Evolutionary conservation across 345 rosid species (phyloP), one percentile per base, ranked within the genome.

Genomic region (Ceriops tagal): DNA sequence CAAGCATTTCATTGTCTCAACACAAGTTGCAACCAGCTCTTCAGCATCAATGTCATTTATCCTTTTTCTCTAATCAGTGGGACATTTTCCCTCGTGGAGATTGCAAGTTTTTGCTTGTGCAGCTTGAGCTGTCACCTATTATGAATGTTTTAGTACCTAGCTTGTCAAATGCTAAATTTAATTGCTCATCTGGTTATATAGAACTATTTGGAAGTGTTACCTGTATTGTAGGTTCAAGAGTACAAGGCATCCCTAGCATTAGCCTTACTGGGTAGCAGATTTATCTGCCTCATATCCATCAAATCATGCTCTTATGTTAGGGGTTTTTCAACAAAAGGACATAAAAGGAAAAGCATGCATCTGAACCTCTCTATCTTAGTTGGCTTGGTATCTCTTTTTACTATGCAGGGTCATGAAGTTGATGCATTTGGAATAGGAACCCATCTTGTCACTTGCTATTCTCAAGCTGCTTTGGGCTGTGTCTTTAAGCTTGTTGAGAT

Each of bases 401-500:
- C 47, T 39, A 13, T 56, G 24, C 75, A 95, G 98, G 98, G 99
- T 75, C 97, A 88, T 82, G 97, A 95, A 73, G 90, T 92, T 18
- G 92, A 95, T 84, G 84, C 97, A 19, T 95, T 72, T 78, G 99
- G 99, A 20, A 90, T 90, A 58, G 99, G 97, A 74, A 95, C 99
- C 61, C 74, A 92, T 80, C 82, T 95, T 68, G 99, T 95, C 61
- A 92, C 98, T 66, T 95, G 99, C 81, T 92, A 86, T 74, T 79
- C 97, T 8, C 99, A 95, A 82, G 89, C 98, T 21, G 99, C 99
- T 37, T 68, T 95, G 75, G 98, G 99, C 53, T 92, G 98, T 73
- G 99, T 95, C 65, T 95, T 95, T 85, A 92, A 95, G 85, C 97
- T 95, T 58, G 99, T 95, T 52, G 99, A 95, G 81, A 92, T 95